Base-by-base conservation (phyloP, 164 flowering plant species). In the grape (Vitis vinifera) region DNA sequence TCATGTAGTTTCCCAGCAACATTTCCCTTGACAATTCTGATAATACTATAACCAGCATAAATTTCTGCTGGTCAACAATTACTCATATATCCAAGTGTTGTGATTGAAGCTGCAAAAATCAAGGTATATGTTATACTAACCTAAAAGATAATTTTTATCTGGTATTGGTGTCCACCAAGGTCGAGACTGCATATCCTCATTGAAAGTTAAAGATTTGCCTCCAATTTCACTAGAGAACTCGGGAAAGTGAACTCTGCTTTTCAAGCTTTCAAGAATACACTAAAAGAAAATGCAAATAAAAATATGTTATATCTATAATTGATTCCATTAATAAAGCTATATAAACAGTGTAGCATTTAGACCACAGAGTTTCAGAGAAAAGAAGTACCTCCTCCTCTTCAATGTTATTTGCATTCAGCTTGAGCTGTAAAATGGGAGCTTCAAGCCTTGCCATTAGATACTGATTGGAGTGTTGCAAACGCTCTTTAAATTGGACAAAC, bases 131-230 rank as follows among this genome's bases (percentile, higher is more conserved):
- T 13, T 4, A 19, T 59, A 84, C 91, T 67, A 48, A 94, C 98
- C 99, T 75, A 88, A 76, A 55, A 95, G 98, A 81, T 84, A 87
- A 75, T 93, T 90, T 75, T 80, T 80, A 67, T 83, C 88, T 37
- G 90, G 64, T 58, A 85, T 75, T 51, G 99, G 99, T 8, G 97
- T 87, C 99, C 99, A 95, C 99, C 99, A 95, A 63, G 99, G 98
- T 17, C 98, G 87, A 60, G 87, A 63, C 68, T 83, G 79, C 73
- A 87, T 64, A 77, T 93, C 98, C 75, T 95, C 99, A 83, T 91
- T 93, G 80, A 95, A 95, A 37, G 86, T 91, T 87, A 95, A 76
- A 49, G 88, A 72, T 72, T 88, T 86, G 69, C 78, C 75, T 61
- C 80, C 73, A 70, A 83, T 82, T 75, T 89, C 89, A 73, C 79